Evolutionary conservation across 306 rosid genomes (phyloP), one percentile per base, ranked within the genome.

Genomic region (Pterocarpus santalinus): DNA sequence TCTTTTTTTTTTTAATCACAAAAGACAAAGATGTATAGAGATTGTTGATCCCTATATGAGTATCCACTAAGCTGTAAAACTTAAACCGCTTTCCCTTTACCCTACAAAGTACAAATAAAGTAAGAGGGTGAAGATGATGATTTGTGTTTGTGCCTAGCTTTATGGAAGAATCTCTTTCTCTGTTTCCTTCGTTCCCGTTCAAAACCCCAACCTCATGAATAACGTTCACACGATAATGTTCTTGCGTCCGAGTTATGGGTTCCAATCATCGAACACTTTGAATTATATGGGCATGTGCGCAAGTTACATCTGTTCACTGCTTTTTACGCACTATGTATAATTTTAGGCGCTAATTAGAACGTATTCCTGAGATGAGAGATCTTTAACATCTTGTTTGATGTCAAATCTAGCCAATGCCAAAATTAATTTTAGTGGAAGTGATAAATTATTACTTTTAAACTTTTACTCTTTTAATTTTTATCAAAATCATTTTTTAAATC

Each of bases 41-140:
- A 67, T 75, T 56, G 85, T 56, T 74, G 85, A 88, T 88, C 91
- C 91, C 91, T 41, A 86, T 66, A 80, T 2, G 81, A 83, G 81
- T 83, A 80, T 77, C 76, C 78, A 41, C 30, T 32, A 15, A n/a
- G 17, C 35, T 51, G 66, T 80, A 57, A 8, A 68, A 67, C 72
- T 12, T 58, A 30, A 73, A 39, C 72, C 49, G 3, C 77, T 76
- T 82, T 75, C 34, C 16, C 85, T 75, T 82, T 76, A 35, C 8
- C 51, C 57, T 15, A 8, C 66, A 68, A 62, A 72, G 83, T 80
- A 80, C 78, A 66, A 51, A 65, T 34, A 69, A 75, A 82, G 85
- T 57, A 47, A 58, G 39, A 49, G 39, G 33, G 7, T 15, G 46
- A 61, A 28, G 46, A 38, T 43, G 77, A 64, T 11, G 57, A 46